phyloP scores from a whole-genome alignment of 192 early-diverging fungal genomes.

The Ambispora gerdemannii region DNA sequence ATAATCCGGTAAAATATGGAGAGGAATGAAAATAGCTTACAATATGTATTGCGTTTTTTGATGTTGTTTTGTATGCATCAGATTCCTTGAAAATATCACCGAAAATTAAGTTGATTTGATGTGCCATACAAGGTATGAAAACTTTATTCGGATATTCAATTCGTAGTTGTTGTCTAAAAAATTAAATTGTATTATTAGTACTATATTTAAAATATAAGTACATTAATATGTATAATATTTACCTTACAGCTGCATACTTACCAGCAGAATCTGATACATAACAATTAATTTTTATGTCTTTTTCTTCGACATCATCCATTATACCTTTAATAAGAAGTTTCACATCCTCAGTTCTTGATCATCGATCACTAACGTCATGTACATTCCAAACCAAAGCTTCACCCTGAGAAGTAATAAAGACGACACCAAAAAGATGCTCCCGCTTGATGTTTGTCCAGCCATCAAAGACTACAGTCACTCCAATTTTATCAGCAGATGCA shows the following conservation, averaged over 20 bases:
- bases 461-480: background rate
- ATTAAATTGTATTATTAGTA: background rate
- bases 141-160: background rate
- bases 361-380: background rate
- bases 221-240: background rate
- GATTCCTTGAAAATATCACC: slow-evolving; percentile 12
- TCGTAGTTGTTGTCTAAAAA: background rate
- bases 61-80: background rate
- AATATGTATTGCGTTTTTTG: slow-evolving; percentile 17
- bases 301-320: slow-evolving; percentile 7
- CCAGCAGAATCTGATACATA: slow-evolving; percentile 4
- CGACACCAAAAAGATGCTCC: background rate
- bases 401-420: slow-evolving; percentile 5
- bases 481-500: slow-evolving; percentile 9
- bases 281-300: background rate
- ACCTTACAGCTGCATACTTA: slow-evolving; percentile 12
- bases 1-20: slow-evolving; percentile 1
- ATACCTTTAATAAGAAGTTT: background rate
- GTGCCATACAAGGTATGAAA: background rate
- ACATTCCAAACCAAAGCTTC: slow-evolving; percentile 8
- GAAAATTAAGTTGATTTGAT: slow-evolving; percentile 9
- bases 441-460: slow-evolving; percentile 10
- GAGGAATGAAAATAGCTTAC: slow-evolving; percentile 1
- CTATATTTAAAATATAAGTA: background rate
- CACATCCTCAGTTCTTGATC: slow-evolving; percentile 2